These are phyloP conservation scores for Colletotrichum kahawae DNA, from an alignment of 2,329 filamentous ascomycete species.

Conservation along the genomic window DNA sequence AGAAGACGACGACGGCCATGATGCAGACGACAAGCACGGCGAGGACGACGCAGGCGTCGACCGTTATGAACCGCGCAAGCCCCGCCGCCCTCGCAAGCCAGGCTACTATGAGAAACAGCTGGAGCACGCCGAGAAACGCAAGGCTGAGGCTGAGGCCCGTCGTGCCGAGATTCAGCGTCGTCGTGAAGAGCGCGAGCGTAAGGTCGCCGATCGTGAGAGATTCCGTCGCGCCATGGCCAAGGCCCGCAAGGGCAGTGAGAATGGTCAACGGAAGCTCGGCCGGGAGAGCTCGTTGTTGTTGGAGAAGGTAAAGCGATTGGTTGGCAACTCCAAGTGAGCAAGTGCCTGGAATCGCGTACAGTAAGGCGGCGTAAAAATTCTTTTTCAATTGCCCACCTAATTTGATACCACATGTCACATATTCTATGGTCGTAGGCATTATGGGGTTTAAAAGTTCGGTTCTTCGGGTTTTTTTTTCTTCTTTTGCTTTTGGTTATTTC, in stretches of 20 bases:
- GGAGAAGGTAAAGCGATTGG: constrained; percentile 77
- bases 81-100: constrained; percentile 37
- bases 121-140: constrained; percentile 48
- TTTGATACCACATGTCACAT: constrained; percentile 12
- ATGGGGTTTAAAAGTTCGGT: background rate
- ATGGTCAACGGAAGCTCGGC: constrained; percentile 81
- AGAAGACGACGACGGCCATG: background rate
- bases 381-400: background rate
- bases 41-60: constrained; percentile 7
- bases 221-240: constrained; percentile 74
- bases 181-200: constrained; percentile 69
- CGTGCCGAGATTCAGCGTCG: constrained; percentile 47
- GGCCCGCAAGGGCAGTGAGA: constrained; percentile 68
- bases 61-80: constrained; percentile 20
- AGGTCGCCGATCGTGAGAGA: constrained; percentile 67
- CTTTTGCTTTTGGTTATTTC: background rate
- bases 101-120: constrained; percentile 72
- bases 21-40: background rate
- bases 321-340: constrained; percentile 45
- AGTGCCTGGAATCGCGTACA: background rate
- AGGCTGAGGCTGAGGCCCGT: constrained; percentile 46
- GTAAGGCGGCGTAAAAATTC: background rate
- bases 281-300: constrained; percentile 80
- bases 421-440: background rate
- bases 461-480: background rate